Base-by-base conservation (phyloP, 441 rosid species). In the Populus hybrid region DNA sequence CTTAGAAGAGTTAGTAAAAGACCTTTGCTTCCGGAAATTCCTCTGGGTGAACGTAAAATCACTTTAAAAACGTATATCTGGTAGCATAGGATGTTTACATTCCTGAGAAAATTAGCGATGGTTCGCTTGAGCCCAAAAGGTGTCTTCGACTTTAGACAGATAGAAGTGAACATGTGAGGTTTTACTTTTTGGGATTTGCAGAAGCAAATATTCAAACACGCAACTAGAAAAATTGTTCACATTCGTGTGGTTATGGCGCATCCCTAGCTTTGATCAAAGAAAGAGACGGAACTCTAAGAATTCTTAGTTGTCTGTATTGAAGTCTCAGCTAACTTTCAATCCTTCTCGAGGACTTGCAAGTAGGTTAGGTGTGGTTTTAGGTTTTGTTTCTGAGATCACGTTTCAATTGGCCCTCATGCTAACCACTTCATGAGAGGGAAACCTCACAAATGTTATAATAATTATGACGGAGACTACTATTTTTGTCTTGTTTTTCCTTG, bases 311-410 rank as follows among this genome's bases (percentile, higher is more conserved):
- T 11, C 9, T 38, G 42, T 2, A 38, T 38, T 38, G 9, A 45
- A 45, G 56, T 14, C 56, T 12, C 70, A 67, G 40, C 70, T 67
- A 67, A 67, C 70, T 31, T 67, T 67, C 70, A 67, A 67, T 65
- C 33, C 69, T 26, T 26, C 33, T 28, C 7, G 33, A 65, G 0
- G 33, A 65, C 29, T 67, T 21, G 20, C 3, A 31, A 67, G 70
- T 18, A 28, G 70, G 38, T 67, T 67, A 67, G 70, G 70, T 67
- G 33, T 14, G 4, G 56, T 45, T 45, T 4, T 45, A 45, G 6
- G 33, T 11, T 6, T 26, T 0, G 12, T n/a, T 65, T 23, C 6
- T 4, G 18, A 26, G 29, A 28, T 26, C 69, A 65, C 69, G 69
- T 65, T 65, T 65, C 69, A 2, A 9, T 65, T 26, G 28, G 4